Evolutionary conservation across 108 stramenopile species (phyloP).

Genomic region (Cyclostephanos tholiformis): DNA sequence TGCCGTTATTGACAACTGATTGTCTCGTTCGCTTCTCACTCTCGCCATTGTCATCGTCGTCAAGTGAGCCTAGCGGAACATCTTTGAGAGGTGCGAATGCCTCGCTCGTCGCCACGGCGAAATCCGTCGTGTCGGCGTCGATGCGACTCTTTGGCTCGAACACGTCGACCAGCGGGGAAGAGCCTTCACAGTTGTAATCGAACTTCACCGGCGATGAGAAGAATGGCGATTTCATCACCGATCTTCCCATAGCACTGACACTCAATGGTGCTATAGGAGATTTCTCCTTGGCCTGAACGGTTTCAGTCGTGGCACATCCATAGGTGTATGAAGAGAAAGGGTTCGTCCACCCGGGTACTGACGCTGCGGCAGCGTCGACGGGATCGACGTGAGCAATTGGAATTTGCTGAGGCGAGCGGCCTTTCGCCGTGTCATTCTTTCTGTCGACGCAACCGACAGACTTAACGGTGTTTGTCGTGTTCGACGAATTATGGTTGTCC

Average conservation of each 20-base stretch:
- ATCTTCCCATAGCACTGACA: background rate
- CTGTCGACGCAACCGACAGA: background rate
- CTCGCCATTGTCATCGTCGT: background rate
- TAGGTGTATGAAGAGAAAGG: constrained; percentile 21
- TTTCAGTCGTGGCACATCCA: background rate
- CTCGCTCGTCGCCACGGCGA: too few relatives aligned
- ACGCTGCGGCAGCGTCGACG: background rate
- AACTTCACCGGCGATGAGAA: constrained; percentile 33
- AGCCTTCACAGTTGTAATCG: constrained; percentile 28
- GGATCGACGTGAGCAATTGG: background rate
- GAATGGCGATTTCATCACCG: constrained; percentile 15
- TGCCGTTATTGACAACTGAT: background rate
- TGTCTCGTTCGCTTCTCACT: background rate
- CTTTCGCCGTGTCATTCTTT: background rate
- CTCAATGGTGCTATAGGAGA: constrained; percentile 6
- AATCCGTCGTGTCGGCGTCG: background rate
- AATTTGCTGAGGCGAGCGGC: background rate
- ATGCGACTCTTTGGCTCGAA: background rate
- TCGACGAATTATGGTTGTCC: background rate
- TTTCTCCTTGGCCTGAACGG: constrained; percentile 2
- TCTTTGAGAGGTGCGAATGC: background rate
- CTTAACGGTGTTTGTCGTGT: background rate
- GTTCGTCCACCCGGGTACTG: constrained; percentile 6
- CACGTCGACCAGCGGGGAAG: constrained; percentile 4
- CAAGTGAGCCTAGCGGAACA: background rate